Base-by-base conservation (phyloP, 345 rosid genomes). In the Psidium guajava region DNA sequence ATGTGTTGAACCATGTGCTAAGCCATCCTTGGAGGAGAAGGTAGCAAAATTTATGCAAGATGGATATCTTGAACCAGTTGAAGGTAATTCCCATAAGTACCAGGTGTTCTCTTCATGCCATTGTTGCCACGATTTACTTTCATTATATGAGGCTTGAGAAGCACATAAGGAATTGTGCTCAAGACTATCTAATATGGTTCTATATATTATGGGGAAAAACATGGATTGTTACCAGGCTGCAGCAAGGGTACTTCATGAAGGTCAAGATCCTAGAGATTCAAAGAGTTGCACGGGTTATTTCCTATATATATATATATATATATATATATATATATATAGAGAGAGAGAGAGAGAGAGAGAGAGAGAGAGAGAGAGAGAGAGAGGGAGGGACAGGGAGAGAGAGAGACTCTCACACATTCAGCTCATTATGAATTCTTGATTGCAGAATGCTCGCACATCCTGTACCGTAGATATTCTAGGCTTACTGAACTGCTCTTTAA, bases 1-100 rank as follows among this genome's bases (percentile, higher is more conserved):
- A 69, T 84, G 84, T 82, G 64, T 50, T 73, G 83, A 85, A 85
- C 69, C 90, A 82, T 87, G 85, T 84, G 86, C 84, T 54, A 85
- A 82, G 87, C 85, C 89, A 89, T 91, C 87, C 73, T 83, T 93
- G 89, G 92, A 93, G 85, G 94, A 91, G 86, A 93, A 91, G 85
- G 92, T 91, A 87, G 86, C 91, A 84, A 93, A 88, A 44, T 95
- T 96, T 88, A 89, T 96, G 85, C 95, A 92, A 82, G 87, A 87
- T 83, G 98, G 97, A 82, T 92, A 91, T 75, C 92, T 96, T 87
- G 98, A 94, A 83, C 85, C 89, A 69, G 73, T 90, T 80, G 96
- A 93, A 82, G 91, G 98, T 96, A 89, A 87, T 36, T 85, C 47
- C 47, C 80, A 36, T 18, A 69, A 69, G 3, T 64, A 64, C 47